A percentile compares a stretch with the other conserved stretches of the same genome.
Conservation (phyloP, 306 rosid genomes). For the Prunus mongolica region DNA sequence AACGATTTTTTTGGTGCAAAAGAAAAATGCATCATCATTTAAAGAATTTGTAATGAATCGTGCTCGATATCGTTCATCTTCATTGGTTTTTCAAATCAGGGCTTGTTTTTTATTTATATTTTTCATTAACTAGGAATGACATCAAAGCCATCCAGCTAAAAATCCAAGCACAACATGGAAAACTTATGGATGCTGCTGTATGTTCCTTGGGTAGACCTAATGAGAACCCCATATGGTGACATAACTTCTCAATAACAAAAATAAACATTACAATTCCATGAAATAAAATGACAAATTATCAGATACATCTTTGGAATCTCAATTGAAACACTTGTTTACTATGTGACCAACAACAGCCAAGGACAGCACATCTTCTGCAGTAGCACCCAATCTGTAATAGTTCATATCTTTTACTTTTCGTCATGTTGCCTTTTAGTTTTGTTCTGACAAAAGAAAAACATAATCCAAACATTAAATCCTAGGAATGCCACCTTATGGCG, state of each 20-base stretch:
- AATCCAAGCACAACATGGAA: background rate
- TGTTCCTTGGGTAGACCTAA: background rate
- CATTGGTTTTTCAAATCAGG: background rate
- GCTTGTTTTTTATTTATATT: background rate
- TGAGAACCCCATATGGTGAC: background rate
- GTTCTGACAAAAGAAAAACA: background rate
- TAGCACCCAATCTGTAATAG: background rate
- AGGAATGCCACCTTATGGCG: conserved; percentile 4
- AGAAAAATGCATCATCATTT: background rate
- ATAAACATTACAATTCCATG: background rate
- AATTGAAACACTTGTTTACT: background rate
- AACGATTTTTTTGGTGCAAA: background rate
- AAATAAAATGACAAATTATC: background rate
- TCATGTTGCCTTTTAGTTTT: background rate
- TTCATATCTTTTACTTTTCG: conserved; percentile 1
- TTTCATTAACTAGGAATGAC: background rate
- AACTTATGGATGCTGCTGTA: background rate
- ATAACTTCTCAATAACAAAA: background rate
- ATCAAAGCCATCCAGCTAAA: background rate
- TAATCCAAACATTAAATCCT: conserved; percentile 4
- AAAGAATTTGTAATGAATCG: background rate
- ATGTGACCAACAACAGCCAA: background rate
- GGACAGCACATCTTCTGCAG: conserved; percentile 10
- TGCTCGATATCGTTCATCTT: background rate
- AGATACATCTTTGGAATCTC: background rate